phyloP scores from a whole-genome alignment of 139 green algal species.

The Penium margaritaceum region DNA sequence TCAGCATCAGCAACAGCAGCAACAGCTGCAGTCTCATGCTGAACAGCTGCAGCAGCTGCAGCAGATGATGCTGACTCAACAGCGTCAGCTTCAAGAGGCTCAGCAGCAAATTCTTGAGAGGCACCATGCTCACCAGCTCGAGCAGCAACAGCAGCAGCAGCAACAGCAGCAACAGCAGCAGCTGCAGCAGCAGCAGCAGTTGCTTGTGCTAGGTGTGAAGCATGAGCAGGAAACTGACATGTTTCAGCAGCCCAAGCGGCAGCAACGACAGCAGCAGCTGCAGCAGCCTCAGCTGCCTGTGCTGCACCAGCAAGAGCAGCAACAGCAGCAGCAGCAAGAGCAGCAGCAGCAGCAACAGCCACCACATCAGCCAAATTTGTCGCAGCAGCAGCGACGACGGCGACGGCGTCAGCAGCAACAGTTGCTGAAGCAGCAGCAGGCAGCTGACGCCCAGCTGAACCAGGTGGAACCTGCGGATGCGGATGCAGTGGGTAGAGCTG shows the following conservation, averaged over 20 bases:
- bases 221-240: too few species aligned
- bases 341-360: not conserved
- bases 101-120: too few species aligned
- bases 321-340: constrained; percentile 3
- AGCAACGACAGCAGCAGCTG: not conserved
- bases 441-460: too few species aligned
- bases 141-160: constrained; percentile 1
- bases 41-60: too few species aligned
- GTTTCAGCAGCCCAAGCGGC: not conserved
- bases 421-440: not conserved
- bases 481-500: too few species aligned
- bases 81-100: too few species aligned
- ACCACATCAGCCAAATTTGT: not conserved
- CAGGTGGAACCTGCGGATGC: too few species aligned
- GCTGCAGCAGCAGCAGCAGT: not conserved
- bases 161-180: not conserved
- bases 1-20: too few species aligned
- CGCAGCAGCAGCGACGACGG: not conserved
- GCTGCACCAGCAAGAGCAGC: not conserved
- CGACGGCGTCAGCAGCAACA: not conserved
- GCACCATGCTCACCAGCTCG: too few species aligned
- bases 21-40: too few species aligned
- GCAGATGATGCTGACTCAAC: too few species aligned
- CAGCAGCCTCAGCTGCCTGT: not conserved
- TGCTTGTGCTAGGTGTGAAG: not conserved